A percentile compares a stretch with the other conserved stretches of the same genome.
phyloP scores from a whole-genome alignment of 805 yeast species.

The Saccharomyces paradoxus region DNA sequence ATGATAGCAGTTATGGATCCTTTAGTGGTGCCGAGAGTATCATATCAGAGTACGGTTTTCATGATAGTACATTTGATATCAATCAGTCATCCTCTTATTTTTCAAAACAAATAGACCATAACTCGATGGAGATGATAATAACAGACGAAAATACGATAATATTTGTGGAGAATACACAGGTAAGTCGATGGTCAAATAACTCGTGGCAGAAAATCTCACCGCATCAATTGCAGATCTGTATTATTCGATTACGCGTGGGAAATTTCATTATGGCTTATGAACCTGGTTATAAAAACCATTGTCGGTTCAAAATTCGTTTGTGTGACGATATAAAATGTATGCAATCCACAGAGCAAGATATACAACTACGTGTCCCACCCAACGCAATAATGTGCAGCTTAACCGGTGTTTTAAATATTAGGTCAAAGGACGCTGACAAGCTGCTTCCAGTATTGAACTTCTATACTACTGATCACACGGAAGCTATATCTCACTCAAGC shows the following conservation, averaged over 20 bases:
- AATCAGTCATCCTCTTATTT: not conserved
- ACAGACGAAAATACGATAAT: not conserved
- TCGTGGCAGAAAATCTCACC: not conserved
- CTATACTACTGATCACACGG: not conserved
- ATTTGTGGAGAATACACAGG: not conserved
- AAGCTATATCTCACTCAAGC: not conserved
- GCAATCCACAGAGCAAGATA: constrained; percentile 27
- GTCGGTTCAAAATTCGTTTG: not conserved
- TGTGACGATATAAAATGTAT: constrained; percentile 7
- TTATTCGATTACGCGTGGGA: not conserved
- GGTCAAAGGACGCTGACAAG: not conserved
- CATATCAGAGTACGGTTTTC: not conserved
- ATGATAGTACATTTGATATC: not conserved
- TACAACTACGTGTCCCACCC: constrained; percentile 14
- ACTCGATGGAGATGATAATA: not conserved
- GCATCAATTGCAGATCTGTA: not conserved
- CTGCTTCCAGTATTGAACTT: not conserved
- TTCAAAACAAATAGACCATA: not conserved
- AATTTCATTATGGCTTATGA: not conserved
- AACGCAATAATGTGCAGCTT: not conserved
- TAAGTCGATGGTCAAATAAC: not conserved
- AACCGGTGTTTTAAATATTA: not conserved
- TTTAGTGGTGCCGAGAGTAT: not conserved
- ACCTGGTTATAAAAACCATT: not conserved
- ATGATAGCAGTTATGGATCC: not conserved